Evolutionary conservation across 2,329 filamentous ascomycete species (phyloP).

Genomic region (Aureobasidium subglaciale): DNA sequence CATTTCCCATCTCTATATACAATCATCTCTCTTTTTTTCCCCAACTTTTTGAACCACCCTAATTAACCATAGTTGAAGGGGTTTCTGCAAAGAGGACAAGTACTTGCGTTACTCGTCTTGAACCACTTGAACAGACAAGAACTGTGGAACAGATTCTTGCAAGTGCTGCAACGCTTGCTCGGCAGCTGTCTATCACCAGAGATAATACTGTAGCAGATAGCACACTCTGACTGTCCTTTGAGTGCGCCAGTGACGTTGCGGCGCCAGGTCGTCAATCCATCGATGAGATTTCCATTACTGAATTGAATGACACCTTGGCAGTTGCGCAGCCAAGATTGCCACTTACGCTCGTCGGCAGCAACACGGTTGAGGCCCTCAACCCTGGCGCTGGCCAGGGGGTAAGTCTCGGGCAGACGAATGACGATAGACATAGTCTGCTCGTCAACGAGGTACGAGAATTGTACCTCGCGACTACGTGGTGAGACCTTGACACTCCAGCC

Average conservation of each 20-base stretch:
- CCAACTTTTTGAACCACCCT: neutral
- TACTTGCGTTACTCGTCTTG: conserved; percentile 82
- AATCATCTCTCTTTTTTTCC: neutral
- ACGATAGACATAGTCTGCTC: conserved; percentile 76
- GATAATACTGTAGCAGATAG: conserved; percentile 95
- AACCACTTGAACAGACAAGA: conserved; percentile 96
- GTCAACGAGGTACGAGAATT: conserved; percentile 79
- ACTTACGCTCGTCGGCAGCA: conserved; percentile 82
- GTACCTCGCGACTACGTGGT: conserved; percentile 64
- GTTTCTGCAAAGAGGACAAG: conserved; percentile 87
- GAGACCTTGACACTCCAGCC: conserved; percentile 64
- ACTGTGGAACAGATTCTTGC: conserved; percentile 88
- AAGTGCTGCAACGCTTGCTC: conserved; percentile 84
- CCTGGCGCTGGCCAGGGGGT: conserved; percentile 71
- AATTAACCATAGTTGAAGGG: conserved; percentile 59
- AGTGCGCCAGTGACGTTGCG: conserved; percentile 81
- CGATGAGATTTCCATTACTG: conserved; percentile 79
- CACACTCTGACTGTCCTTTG: conserved; percentile 90
- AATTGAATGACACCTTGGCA: conserved; percentile 92
- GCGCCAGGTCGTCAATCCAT: conserved; percentile 78
- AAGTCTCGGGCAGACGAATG: conserved; percentile 72
- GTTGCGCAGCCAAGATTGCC: conserved; percentile 82
- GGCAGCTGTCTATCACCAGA: conserved; percentile 82
- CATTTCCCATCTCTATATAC: too few species aligned
- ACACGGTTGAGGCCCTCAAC: conserved; percentile 76